Base-by-base conservation (phyloP, 192 early-diverging fungal genomes). In the Tieghemiomyces parasiticus region DNA sequence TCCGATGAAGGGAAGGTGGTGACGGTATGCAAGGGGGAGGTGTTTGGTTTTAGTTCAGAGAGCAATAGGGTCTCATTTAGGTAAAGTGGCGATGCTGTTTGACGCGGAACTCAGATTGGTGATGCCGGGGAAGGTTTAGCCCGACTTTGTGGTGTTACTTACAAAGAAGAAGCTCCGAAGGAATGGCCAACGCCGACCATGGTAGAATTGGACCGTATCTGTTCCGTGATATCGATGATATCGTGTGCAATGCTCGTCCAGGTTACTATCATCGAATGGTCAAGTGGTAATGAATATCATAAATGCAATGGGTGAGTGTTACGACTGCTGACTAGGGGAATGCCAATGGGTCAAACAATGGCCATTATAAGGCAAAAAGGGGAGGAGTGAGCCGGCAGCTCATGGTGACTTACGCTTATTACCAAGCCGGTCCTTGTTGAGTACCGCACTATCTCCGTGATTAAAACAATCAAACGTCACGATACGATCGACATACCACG, bases 121-220 rank as follows among this genome's bases (percentile, higher is more conserved):
- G n/a, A n/a, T 12, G 38, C 9, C 16, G 38, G 16, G 8, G 16
- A 44, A 16, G 38, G n/a, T n/a, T n/a, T n/a, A n/a, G n/a, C n/a
- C n/a, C n/a, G n/a, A n/a, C n/a, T n/a, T n/a, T n/a, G n/a, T n/a
- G n/a, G n/a, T n/a, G 8, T 6, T 12, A 52, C 50, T 52, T 52
- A 52, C 58, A 74, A 12, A 28, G 69, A 74, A 1, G 64, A 47
- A 0, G 67, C 74, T 10, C 74, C 74, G 67, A 65, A 72, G 19
- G 74, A 76, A 53, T 72, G 70, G 14, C 74, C 74, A n/a, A 72
- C 62, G 0, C 70, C 74, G 19, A 76, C 38, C 0, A 76, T 29
- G 13, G 38, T 54, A 13, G 38, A 29, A 9, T 60, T 29, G 14
- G 10, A 22, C 26, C 34, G 31, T 13, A 75, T 65, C 44, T 75